Conservation (phyloP, 2,329 filamentous ascomycete species). For the Xenoacremonium recifei region DNA sequence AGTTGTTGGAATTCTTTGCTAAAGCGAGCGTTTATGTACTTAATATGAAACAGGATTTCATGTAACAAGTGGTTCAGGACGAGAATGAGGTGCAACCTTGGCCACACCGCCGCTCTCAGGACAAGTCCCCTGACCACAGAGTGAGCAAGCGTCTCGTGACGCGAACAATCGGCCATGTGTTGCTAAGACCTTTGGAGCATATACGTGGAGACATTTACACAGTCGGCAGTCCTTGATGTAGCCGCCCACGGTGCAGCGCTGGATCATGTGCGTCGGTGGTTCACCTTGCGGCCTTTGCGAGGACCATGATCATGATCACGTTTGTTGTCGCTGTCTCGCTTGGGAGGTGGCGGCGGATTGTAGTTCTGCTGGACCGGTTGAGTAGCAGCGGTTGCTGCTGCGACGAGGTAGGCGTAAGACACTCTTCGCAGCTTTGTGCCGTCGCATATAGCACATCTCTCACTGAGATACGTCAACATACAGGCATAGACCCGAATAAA, state of each 20-base stretch:
- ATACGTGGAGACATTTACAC: constrained; percentile 19
- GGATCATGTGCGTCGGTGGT: constrained; percentile 7
- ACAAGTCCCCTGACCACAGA: too few species aligned
- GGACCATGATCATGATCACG: constrained; percentile 12
- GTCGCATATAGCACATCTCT: constrained; percentile 19
- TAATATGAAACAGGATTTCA: too few species aligned
- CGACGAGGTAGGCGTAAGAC: constrained; percentile 18
- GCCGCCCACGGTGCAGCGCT: neutral
- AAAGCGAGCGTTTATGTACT: too few species aligned
- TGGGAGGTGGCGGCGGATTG: constrained; percentile 12
- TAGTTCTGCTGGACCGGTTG: constrained; percentile 6
- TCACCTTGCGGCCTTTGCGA: constrained; percentile 14
- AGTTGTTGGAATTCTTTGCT: too few species aligned
- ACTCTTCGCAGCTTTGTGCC: constrained; percentile 23
- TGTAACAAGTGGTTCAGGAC: too few species aligned
- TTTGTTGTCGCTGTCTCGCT: constrained; percentile 11
- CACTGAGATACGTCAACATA: constrained; percentile 3
- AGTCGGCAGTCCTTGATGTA: constrained; percentile 1
- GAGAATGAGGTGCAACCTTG: too few species aligned
- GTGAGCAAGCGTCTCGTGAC: constrained; percentile 7
- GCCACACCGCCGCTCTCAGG: too few species aligned
- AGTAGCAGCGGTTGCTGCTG: constrained; percentile 7
- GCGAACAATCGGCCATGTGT: constrained; percentile 14
- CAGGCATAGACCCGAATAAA: too few species aligned
- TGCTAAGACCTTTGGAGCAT: constrained; percentile 16